Percentiles rank a stretch among this genome's conserved stretches.
Conservation (phyloP, 352 stramenopile species). For the Phytophthora nicotianae region DNA sequence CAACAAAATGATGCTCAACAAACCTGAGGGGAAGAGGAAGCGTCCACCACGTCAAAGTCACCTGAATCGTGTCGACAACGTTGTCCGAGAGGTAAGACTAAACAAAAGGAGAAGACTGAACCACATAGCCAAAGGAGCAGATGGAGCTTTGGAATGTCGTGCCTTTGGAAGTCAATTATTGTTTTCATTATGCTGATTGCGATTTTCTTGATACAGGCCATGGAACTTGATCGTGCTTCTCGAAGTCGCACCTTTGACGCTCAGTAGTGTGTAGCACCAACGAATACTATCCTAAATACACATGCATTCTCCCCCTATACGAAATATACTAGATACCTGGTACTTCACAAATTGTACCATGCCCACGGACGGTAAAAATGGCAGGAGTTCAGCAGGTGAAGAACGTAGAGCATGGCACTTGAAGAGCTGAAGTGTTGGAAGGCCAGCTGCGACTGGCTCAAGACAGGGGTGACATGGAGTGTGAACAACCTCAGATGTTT, state of each 20-base stretch:
- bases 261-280: constrained; percentile 18
- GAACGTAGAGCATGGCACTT: constrained; percentile 5
- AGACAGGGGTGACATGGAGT: constrained; percentile 16
- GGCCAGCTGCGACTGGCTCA: constrained; percentile 6
- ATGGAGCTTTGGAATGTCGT: constrained; percentile 14
- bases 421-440: constrained; percentile 5
- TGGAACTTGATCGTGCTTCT: constrained; percentile 73
- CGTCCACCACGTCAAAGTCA: constrained; percentile 48
- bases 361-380: not conserved
- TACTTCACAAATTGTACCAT: too few relatives aligned
- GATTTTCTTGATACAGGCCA: constrained; percentile 37
- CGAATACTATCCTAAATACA: constrained; percentile 20
- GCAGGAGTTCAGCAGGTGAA: too few relatives aligned
- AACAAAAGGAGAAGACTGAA: constrained; percentile 8
- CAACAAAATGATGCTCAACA: constrained; percentile 73
- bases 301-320: constrained; percentile 16
- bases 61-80: constrained; percentile 60
- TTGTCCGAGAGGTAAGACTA: constrained; percentile 65
- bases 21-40: constrained; percentile 69
- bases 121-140: constrained; percentile 14
- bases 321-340: not conserved
- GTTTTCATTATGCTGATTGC: constrained; percentile 21
- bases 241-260: constrained; percentile 42
- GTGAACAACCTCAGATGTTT: constrained; percentile 1
- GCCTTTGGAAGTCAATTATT: too few relatives aligned